Evolutionary conservation across 2,329 filamentous ascomycete species (phyloP), one percentile per base, ranked within the genome.

Genomic region (Aspergillus unguis): DNA sequence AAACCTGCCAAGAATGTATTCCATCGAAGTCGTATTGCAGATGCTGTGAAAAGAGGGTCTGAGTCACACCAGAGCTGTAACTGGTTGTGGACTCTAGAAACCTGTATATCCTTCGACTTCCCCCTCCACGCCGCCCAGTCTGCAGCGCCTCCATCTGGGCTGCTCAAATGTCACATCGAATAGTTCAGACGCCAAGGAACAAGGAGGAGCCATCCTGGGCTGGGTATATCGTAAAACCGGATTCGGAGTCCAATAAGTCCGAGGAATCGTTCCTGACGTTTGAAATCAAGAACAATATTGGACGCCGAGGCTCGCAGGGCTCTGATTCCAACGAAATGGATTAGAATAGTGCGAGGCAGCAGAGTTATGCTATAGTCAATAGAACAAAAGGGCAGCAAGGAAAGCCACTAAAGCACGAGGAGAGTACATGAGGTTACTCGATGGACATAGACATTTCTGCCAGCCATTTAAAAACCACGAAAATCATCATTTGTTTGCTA

Each of bases 401-500:
- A 45, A 38, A 44, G 46, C 10, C 11, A 33, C 17, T 17, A 55
- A 50, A 32, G 41, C 31, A 56, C 17, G 17, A 32, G 41, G 49
- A 54, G 41, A 48, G 48, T 56, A 54, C 38, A 52, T 42, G 38
- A 9, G 38, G 38, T 29, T 37, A 43, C 42, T 29, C 47, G 31
- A 37, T 45, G 35, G 43, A 35, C 32, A 36, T 44, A 41, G 36
- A 8, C 27, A 42, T 26, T 45, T 41, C 28, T 46, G 36, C 52
- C 46, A 38, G 47, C 54, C 54, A 53, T 46, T 44, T 36, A 48
- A 43, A 54, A 35, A 31, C 26, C 26, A 27, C 41, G 27, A 46
- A 32, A 29, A 28, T 25, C 7, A 10, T 35, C 29, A 8, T 40
- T 37, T 55, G 52, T 57, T 60, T 60, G 53, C 55, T 57, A 54